Evolutionary conservation across 352 stramenopile genomes (phyloP).

Genomic region (Globisporangium abappressorium): DNA sequence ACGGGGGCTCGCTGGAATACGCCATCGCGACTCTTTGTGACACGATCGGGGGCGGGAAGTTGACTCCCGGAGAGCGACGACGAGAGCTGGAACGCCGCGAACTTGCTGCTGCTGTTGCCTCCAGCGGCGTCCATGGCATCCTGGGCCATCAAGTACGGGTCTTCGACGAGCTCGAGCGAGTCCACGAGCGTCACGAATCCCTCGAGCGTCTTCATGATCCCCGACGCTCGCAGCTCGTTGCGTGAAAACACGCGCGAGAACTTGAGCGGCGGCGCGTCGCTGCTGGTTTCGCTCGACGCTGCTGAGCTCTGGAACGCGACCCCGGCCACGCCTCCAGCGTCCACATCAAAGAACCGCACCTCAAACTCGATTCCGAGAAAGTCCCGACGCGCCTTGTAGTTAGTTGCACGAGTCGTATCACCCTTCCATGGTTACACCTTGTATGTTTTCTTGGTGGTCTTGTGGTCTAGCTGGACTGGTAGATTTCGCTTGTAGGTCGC

Average conservation of each 20-base stretch:
- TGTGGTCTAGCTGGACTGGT: background rate
- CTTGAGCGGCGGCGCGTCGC: conserved; percentile 39
- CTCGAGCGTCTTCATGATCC: conserved; percentile 54
- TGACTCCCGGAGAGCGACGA: conserved; percentile 58
- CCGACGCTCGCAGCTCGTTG: conserved; percentile 39
- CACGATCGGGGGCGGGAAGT: conserved; percentile 51
- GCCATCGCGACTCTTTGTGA: conserved; percentile 50
- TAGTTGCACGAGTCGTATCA: conserved; percentile 43
- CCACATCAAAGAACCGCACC: conserved; percentile 69
- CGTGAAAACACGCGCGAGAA: conserved; percentile 67
- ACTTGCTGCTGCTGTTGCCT: conserved; percentile 27
- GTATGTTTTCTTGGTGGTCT: background rate
- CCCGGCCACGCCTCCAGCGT: conserved; percentile 59
- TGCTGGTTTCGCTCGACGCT: conserved; percentile 17
- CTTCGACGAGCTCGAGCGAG: conserved; percentile 63
- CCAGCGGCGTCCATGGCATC: conserved; percentile 25
- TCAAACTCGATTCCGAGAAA: conserved; percentile 68
- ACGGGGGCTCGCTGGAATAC: conserved; percentile 53
- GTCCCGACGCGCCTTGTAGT: conserved; percentile 55
- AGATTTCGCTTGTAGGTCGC: background rate
- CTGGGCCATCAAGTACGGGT: conserved; percentile 56
- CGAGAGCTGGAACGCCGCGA: conserved; percentile 59
- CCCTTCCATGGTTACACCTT: conserved; percentile 5
- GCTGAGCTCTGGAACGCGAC: conserved; percentile 38
- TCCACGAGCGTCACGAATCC: conserved; percentile 62